Conservation (phyloP, 2,329 filamentous ascomycete species). For the Chaetomiaceae sp. region DNA sequence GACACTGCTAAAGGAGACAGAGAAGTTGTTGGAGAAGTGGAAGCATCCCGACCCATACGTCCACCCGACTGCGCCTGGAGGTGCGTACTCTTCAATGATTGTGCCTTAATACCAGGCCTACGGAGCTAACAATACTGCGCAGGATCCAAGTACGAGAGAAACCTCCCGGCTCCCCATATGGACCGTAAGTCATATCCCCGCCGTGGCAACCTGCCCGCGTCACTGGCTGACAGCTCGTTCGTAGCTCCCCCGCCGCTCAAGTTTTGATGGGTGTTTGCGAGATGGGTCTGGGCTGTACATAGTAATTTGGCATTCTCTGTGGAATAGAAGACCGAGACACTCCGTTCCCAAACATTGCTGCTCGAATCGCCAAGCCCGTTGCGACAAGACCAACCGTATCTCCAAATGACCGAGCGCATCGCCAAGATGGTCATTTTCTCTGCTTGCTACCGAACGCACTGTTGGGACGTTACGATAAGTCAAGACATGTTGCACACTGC, state of each 20-base stretch:
- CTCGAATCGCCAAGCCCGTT: too few relatives aligned
- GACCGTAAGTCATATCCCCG: slow-evolving; percentile 62
- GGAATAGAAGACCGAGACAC: not conserved
- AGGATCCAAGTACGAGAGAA: slow-evolving; percentile 97
- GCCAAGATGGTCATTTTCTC: too few relatives aligned
- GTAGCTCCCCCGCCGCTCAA: slow-evolving; percentile 50
- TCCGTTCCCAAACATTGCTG: not conserved
- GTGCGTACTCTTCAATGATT: slow-evolving; percentile 47
- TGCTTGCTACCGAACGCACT: too few relatives aligned
- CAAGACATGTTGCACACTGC: not conserved
- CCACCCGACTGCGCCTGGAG: slow-evolving; percentile 87
- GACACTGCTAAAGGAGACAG: slow-evolving; percentile 82
- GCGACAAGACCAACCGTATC: too few relatives aligned
- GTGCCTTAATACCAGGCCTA: not conserved
- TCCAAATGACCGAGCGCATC: too few relatives aligned
- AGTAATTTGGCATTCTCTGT: not conserved
- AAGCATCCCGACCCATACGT: slow-evolving; percentile 95
- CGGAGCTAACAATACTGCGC: slow-evolving; percentile 18
- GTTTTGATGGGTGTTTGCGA: slow-evolving; percentile 33
- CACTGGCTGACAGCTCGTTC: slow-evolving; percentile 24
- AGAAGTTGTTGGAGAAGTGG: slow-evolving; percentile 85
- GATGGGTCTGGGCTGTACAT: slow-evolving; percentile 17
- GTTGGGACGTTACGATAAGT: too few relatives aligned
- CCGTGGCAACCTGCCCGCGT: not conserved
- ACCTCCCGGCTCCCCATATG: slow-evolving; percentile 73